A percentile compares a stretch with the other conserved stretches of the same genome.
Conservation (phyloP, 768 basidiomycete genomes). For the Mycena amicta region DNA sequence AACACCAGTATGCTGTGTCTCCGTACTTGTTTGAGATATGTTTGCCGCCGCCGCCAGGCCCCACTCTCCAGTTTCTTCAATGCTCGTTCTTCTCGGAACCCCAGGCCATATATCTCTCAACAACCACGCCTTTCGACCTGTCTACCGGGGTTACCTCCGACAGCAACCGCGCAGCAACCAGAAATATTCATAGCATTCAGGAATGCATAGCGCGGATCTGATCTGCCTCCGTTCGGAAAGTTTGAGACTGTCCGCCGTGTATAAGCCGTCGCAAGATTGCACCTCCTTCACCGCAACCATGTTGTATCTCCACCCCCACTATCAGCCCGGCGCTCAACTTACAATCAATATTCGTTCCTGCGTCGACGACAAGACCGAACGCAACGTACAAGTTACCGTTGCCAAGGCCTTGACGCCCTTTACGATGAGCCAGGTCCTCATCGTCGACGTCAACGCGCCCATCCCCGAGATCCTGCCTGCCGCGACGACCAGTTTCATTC, state of each 20-base stretch:
- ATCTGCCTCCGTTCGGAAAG: neutral
- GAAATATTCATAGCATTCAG: too few relatives aligned
- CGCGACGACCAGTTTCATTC: constrained; percentile 7
- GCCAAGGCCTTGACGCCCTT: constrained; percentile 23
- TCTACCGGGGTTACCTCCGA: too few relatives aligned
- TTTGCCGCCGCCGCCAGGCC: too few relatives aligned
- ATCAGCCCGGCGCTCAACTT: constrained; percentile 20
- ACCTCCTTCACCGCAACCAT: constrained; percentile 3
- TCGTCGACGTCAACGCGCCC: constrained; percentile 16
- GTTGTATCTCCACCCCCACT: constrained; percentile 19
- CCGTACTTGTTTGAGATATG: too few relatives aligned
- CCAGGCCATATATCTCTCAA: too few relatives aligned
- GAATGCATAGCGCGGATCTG: too few relatives aligned
- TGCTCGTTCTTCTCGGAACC: too few relatives aligned
- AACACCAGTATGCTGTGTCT: too few relatives aligned
- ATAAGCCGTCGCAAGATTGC: neutral
- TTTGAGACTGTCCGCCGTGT: neutral
- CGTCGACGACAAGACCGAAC: constrained; percentile 13
- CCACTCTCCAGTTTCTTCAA: too few relatives aligned
- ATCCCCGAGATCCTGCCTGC: constrained; percentile 12
- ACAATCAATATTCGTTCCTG: constrained; percentile 19
- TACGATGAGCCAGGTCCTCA: constrained; percentile 24
- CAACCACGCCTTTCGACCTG: too few relatives aligned
- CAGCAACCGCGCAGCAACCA: too few relatives aligned
- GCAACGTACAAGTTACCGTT: constrained; percentile 18